Base-by-base conservation (phyloP, 2,329 filamentous ascomycete genomes). In the Dothiorella sarmentorum region DNA sequence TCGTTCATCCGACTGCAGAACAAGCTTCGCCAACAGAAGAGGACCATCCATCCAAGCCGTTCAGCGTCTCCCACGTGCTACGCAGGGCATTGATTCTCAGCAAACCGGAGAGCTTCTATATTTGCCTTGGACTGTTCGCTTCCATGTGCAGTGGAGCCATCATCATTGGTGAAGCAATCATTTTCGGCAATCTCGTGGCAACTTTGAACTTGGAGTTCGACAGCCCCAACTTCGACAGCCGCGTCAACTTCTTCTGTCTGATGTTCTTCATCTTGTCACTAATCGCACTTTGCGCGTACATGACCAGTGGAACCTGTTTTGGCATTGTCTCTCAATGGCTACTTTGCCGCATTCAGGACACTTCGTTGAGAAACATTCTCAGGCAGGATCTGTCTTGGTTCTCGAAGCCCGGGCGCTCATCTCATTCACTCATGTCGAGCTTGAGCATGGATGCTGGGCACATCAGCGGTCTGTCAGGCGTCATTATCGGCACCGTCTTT, bases 101-200 rank as follows among this genome's bases (percentile, higher is more conserved):
- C 43, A 72, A 69, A 22, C 66, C 73, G 7, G 74, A 80, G 52
- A 61, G 66, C 2, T 65, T 69, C 7, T 71, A 78, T 42, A 72
- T 78, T 20, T 56, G 64, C 3, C 42, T 78, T 5, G 78, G 77
- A 4, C 65, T 80, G 3, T 40, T 73, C 38, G 74, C 75, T 6
- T 80, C 78, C 0, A 69, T 78, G 13, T 62, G 77, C 31, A 79
- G 76, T 17, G 80, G 77, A 20, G 75, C 71, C 3, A 72, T 81
- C 31, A 76, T 87, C 37, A 80, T 88, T 24, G 85, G 85, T 15
- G 80, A 85, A 61, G 83, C 82, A 24, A 72, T 85, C 24, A 80
- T 82, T 27, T 83, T 83, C 61, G 81, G 80, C 17, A 75, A 80
- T 61, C 76, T 81, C 2, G 76, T 83, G 43, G 68, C 76, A 27